Base-by-base conservation (phyloP, 2,329 filamentous ascomycete genomes). In the Neocatenulostroma microsporum region DNA sequence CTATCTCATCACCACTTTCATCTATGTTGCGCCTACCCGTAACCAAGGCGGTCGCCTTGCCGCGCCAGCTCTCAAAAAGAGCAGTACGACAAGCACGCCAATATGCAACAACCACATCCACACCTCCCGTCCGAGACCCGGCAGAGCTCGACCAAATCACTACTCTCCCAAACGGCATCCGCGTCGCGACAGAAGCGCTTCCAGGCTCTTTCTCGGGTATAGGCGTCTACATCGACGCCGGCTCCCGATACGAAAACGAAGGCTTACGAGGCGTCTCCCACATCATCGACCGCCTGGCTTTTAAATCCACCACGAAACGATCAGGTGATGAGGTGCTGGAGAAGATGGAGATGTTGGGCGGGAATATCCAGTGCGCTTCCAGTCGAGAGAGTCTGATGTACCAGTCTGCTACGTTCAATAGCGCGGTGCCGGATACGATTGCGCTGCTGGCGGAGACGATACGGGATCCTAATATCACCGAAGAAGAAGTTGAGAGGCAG, bases 301-400 rank as follows among this genome's bases (percentile, higher is more conserved):
- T 96, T 74, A 96, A 96, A 54, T 79, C 77, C 15, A 96, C 91
- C 0, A 73, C 73, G 21, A 68, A 69, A 23, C 78, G 80, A 42
- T 76, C 76, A 0, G 78, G 80, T 38, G 88, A 95, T 62, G 72
- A 87, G 50, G 91, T 96, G 79, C 69, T 94, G 14, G 86, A 94
- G 62, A 72, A 80, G 21, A 74, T 95, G 21, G 91, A 96, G 63
- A 81, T 80, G 0, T 70, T 98, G 3, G 91, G 91, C 23, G 91
- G 91, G 21, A 95, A 95, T 60, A 89, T 98, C 41, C 88, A 96
- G 65, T 98, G 91, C 65, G 88, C 89, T 9, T 95, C 88, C 2
- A 94, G 87, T 2, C 75, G 91, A 47, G 91, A 98, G 64, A 86
- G 86, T 39, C 76, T 98, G 66, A 98, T 98, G 91, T 98, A 98